Conservation (phyloP, 192 early-diverging fungal species). For the Coemansia sp. region DNA sequence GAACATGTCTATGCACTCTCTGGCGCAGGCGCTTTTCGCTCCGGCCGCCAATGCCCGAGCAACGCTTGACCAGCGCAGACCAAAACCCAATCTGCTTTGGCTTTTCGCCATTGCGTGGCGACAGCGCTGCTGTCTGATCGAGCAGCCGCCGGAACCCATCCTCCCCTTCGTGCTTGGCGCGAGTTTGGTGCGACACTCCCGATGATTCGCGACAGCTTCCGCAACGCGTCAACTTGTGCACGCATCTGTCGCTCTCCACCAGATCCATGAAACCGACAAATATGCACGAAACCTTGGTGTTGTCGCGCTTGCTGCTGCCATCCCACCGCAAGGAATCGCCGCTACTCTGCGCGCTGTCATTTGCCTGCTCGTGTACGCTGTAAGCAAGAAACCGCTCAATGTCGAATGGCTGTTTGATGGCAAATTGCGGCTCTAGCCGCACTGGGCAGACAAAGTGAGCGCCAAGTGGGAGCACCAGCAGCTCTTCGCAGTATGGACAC, state of each 20-base stretch:
- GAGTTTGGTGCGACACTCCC: neutral
- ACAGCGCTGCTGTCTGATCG: neutral
- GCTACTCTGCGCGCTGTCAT: slow-evolving; percentile 4
- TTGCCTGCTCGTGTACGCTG: neutral
- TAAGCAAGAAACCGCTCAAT: slow-evolving; percentile 39
- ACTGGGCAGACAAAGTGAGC: slow-evolving; percentile 49
- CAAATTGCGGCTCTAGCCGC: slow-evolving; percentile 31
- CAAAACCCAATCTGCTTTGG: slow-evolving; percentile 2
- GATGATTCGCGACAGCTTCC: neutral
- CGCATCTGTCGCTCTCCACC: neutral
- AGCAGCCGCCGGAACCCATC: neutral
- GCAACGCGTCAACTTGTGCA: slow-evolving; percentile 8
- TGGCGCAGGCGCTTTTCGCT: neutral
- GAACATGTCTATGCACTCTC: neutral
- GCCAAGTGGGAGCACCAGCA: slow-evolving; percentile 32
- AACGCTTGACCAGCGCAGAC: slow-evolving; percentile 7
- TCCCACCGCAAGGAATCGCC: neutral
- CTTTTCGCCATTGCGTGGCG: neutral
- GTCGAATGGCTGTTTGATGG: slow-evolving; percentile 33
- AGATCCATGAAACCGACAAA: slow-evolving; percentile 43
- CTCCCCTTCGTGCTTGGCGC: neutral
- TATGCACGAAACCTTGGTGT: neutral
- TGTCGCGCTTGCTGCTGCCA: neutral
- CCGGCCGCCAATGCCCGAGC: neutral
- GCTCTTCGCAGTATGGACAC: slow-evolving; percentile 36